Conservation (phyloP, 176 grass and related monocot species). For the Carex parvula region DNA sequence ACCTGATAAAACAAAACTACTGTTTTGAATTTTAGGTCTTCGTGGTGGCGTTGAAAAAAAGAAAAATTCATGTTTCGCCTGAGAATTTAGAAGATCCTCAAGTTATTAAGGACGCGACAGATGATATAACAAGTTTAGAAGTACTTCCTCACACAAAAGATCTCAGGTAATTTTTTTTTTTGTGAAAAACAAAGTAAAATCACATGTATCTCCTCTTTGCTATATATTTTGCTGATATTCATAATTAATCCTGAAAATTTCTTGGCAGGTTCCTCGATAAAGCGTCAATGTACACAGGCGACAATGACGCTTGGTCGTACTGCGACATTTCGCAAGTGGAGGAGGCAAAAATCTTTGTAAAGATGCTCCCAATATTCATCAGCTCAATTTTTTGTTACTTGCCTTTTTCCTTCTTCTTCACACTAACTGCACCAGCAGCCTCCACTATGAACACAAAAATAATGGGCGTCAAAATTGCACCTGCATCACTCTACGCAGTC, state of each 20-base stretch:
- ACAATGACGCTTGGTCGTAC: slow-evolving; percentile 23
- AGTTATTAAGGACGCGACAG: not conserved
- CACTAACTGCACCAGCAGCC: slow-evolving; percentile 54
- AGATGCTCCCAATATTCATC: slow-evolving; percentile 48
- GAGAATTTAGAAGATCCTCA: slow-evolving; percentile 31
- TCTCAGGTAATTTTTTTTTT: not conserved
- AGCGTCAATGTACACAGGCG: slow-evolving; percentile 9
- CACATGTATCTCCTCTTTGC: too few relatives aligned
- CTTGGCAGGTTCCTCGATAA: slow-evolving; percentile 31
- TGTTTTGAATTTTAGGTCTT: slow-evolving; percentile 27
- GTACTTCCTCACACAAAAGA: not conserved
- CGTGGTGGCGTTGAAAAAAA: slow-evolving; percentile 39
- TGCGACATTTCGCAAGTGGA: slow-evolving; percentile 41
- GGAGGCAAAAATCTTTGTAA: slow-evolving; percentile 29
- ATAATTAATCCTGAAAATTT: not conserved
- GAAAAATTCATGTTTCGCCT: slow-evolving; percentile 30
- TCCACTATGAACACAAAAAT: slow-evolving; percentile 46
- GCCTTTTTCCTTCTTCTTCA: slow-evolving; percentile 45
- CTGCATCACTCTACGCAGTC: slow-evolving; percentile 61
- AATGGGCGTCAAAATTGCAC: slow-evolving; percentile 28
- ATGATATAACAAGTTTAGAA: not conserved
- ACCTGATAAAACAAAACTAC: not conserved
- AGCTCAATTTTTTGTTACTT: slow-evolving; percentile 44
- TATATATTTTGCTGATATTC: not conserved
- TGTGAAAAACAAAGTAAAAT: not conserved